Conservation (phyloP, 192 early-diverging fungal species). For the Backusella liffmaniae region DNA sequence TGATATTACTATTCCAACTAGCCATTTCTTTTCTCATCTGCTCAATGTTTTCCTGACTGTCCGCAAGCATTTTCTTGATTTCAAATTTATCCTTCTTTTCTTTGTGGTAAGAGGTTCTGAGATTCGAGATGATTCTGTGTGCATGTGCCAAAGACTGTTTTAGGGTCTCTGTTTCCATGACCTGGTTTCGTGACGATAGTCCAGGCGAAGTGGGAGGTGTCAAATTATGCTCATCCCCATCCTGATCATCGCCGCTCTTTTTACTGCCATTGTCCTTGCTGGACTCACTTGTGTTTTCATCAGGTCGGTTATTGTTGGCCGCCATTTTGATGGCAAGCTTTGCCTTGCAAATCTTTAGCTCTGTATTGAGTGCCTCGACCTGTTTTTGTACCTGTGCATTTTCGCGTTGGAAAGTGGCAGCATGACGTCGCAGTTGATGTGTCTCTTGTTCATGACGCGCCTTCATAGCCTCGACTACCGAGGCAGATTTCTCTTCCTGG, state of each 20-base stretch:
- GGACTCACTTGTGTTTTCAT: background rate
- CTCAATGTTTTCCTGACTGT: conserved; percentile 58
- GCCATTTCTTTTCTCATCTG: conserved; percentile 42
- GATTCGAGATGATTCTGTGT: conserved; percentile 52
- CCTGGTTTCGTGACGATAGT: background rate
- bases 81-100: conserved; percentile 56
- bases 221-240: background rate
- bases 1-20: background rate
- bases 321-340: conserved; percentile 29
- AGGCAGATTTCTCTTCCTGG: conserved; percentile 48
- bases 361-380: conserved; percentile 58
- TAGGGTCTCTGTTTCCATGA: conserved; percentile 32
- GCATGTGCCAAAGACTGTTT: conserved; percentile 38
- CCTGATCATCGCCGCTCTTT: background rate
- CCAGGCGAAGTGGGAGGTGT: background rate
- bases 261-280: background rate
- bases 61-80: conserved; percentile 48
- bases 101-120: conserved; percentile 48
- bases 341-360: conserved; percentile 38
- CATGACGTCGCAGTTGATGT: conserved; percentile 47
- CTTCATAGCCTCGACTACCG: conserved; percentile 45
- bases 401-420: conserved; percentile 57
- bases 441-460: conserved; percentile 65
- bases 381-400: conserved; percentile 49
- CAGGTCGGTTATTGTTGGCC: background rate